A percentile compares a stretch with the other conserved stretches of the same genome.
Conservation (phyloP, 2,329 filamentous ascomycete species). For the Akanthomyces muscarius region DNA sequence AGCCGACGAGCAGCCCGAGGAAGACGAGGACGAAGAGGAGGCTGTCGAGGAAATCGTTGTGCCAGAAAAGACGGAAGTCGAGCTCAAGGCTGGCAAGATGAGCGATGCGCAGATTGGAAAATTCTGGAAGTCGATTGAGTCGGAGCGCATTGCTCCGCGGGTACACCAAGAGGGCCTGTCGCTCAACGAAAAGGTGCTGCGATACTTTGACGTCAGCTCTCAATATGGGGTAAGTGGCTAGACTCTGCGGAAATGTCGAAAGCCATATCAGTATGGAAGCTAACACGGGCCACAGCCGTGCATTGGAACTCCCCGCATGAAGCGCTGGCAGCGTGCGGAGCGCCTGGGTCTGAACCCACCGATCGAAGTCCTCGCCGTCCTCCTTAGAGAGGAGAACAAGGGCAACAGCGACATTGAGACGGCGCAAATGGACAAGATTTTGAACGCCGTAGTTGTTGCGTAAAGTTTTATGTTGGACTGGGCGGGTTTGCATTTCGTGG, state of each 20-base stretch:
- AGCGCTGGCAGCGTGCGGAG: slow-evolving; percentile 85
- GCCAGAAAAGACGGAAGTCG: slow-evolving; percentile 44
- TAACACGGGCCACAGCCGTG: slow-evolving; percentile 61
- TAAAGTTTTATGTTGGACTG: slow-evolving; percentile 15
- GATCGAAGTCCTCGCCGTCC: slow-evolving; percentile 81
- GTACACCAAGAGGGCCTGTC: slow-evolving; percentile 75
- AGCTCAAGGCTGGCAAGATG: slow-evolving; percentile 60
- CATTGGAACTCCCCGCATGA: slow-evolving; percentile 74
- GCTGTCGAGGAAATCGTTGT: slow-evolving; percentile 27
- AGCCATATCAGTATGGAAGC: neutral
- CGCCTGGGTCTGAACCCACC: slow-evolving; percentile 80
- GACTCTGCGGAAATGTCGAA: neutral
- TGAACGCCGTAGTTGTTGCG: slow-evolving; percentile 46
- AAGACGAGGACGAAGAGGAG: slow-evolving; percentile 24
- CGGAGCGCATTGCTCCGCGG: slow-evolving; percentile 60
- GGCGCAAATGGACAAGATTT: slow-evolving; percentile 70
- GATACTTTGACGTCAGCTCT: slow-evolving; percentile 87
- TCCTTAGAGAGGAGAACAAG: slow-evolving; percentile 66
- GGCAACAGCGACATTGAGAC: slow-evolving; percentile 53
- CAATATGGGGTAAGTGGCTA: slow-evolving; percentile 76
- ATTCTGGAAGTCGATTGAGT: slow-evolving; percentile 76
- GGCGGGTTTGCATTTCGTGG: neutral
- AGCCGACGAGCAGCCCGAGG: slow-evolving; percentile 23
- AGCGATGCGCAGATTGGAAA: slow-evolving; percentile 64
- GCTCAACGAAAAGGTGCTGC: slow-evolving; percentile 76